Evolutionary conservation across 495 filamentous ascomycete species (phyloP), one percentile per base, ranked within the genome.

Genomic region (Penicillium pancosmium): DNA sequence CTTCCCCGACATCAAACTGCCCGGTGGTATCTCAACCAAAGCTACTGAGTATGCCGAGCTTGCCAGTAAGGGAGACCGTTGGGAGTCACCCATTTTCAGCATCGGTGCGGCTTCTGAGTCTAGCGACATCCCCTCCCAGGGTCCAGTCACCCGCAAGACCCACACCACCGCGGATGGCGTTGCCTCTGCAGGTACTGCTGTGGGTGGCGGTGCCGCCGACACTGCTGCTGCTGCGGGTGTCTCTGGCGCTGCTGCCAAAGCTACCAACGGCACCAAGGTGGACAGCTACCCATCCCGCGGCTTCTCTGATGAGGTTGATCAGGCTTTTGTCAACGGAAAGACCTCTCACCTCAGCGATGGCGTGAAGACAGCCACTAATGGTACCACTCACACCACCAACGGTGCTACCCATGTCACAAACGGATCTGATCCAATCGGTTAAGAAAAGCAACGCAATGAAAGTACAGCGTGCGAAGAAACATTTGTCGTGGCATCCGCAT

Each of bases 51-150:
- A 93, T 80, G 91, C 86, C 73, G 86, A 97, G 44, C 80, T 97
- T 40, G 91, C 94, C 13, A 77, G 79, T 54, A 92, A 91, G 81
- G 94, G 95, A 50, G 88, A 97, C 64, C 88, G 87, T 72, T 98
- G 94, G 94, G 88, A 97, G 77, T 93, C 88, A 31, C 92, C 95
- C 33, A 86, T 98, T 66, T 98, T 98, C 81, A 87, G 84, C 66
- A 88, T 98, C 60, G 95, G 94, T 52, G 79, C 74, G n/a, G 91
- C 93, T 7, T 65, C 80, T 5, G 85, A 88, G 76, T 89, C 90
- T 13, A 78, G 73, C 35, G 82, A 89, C 66, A 83, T 97, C 47
- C 90, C 92, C 5, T 65, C 74, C 50, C 73, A 85, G n/a, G 79
- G 81, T 1, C 54, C 79, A 47, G 79, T 96, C 38, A 82, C 79